Conservation (phyloP, 2,329 filamentous ascomycete species). For the Corinectria fuckeliana region DNA sequence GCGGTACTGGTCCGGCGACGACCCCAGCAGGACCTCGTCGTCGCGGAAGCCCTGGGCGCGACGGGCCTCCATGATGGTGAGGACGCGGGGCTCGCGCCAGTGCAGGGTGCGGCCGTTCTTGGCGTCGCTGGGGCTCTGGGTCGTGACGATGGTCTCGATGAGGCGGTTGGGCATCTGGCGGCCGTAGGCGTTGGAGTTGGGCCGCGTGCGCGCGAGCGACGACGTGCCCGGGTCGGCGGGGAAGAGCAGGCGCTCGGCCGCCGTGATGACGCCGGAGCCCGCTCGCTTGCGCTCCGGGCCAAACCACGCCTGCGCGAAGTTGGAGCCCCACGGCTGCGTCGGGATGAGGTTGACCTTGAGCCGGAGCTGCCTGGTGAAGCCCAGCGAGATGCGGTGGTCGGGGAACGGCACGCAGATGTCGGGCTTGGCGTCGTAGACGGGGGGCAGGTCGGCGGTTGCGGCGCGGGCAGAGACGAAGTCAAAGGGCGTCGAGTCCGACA, state of each 20-base stretch:
- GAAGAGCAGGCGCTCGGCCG: slow-evolving; percentile 50
- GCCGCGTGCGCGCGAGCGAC: slow-evolving; percentile 50
- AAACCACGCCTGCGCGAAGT: slow-evolving; percentile 55
- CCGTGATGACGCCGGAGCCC: slow-evolving; percentile 45
- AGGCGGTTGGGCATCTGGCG: slow-evolving; percentile 60
- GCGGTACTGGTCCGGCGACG: slow-evolving; percentile 60
- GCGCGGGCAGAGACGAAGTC: slow-evolving; percentile 58
- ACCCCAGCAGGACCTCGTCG: slow-evolving; percentile 71
- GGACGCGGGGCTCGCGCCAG: slow-evolving; percentile 66
- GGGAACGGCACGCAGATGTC: slow-evolving; percentile 70
- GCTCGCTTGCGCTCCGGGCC: slow-evolving; percentile 35
- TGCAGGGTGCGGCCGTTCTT: slow-evolving; percentile 65
- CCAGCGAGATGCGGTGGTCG: slow-evolving; percentile 66
- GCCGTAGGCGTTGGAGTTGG: slow-evolving; percentile 53
- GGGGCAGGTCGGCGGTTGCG: slow-evolving; percentile 66
- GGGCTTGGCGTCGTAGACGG: slow-evolving; percentile 65
- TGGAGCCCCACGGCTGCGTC: slow-evolving; percentile 60
- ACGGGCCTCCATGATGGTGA: slow-evolving; percentile 71
- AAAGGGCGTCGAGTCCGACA: slow-evolving; percentile 62
- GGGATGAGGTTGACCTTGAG: slow-evolving; percentile 65
- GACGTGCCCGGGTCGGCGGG: slow-evolving; percentile 32
- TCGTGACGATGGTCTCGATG: slow-evolving; percentile 69
- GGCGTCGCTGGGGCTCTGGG: slow-evolving; percentile 56
- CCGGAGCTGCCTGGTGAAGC: slow-evolving; percentile 49
- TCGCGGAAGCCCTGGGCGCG: slow-evolving; percentile 75